Conservation (phyloP, 1,139 yeast genomes). For the Hemisphaericaspora subhashii region DNA sequence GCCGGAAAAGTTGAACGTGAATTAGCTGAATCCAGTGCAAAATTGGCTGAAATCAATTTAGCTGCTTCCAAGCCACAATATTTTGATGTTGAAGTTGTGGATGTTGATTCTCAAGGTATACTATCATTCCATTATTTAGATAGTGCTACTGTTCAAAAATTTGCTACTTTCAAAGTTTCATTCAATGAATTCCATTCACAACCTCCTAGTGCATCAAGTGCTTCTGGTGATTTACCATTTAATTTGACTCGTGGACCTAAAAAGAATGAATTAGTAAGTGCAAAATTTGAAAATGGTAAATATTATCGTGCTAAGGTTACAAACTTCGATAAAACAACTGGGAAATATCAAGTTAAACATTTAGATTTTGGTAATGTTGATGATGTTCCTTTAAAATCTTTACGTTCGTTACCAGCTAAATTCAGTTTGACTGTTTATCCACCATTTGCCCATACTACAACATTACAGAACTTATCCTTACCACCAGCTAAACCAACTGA, state of each 20-base stretch:
- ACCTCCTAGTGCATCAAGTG: slow-evolving; percentile 36
- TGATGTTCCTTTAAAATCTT: slow-evolving; percentile 42
- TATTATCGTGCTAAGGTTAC: slow-evolving; percentile 63
- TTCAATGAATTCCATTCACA: slow-evolving; percentile 49
- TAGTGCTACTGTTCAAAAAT: slow-evolving; percentile 31
- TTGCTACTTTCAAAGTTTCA: slow-evolving; percentile 44
- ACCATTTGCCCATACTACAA: slow-evolving; percentile 59
- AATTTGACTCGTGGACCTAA: slow-evolving; percentile 48
- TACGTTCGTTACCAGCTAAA: slow-evolving; percentile 57
- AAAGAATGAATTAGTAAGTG: slow-evolving; percentile 61
- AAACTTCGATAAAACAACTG: slow-evolving; percentile 47
- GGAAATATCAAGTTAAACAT: slow-evolving; percentile 54
- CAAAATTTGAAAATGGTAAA: slow-evolving; percentile 54
- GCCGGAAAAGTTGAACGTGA: slow-evolving; percentile 29
- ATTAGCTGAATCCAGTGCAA: slow-evolving; percentile 22
- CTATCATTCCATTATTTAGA: slow-evolving; percentile 54
- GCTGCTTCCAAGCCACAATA: slow-evolving; percentile 47
- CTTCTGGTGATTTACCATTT: slow-evolving; percentile 47
- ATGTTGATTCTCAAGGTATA: slow-evolving; percentile 47
- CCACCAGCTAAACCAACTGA: slow-evolving; percentile 64
- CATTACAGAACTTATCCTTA: slow-evolving; percentile 54
- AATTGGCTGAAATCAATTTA: slow-evolving; percentile 22
- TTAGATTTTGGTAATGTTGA: slow-evolving; percentile 68
- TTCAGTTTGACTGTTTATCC: slow-evolving; percentile 45
- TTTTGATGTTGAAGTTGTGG: slow-evolving; percentile 63